Percentiles rank a stretch among this genome's conserved stretches.
Evolutionary conservation across 2,329 filamentous ascomycete species (phyloP).

Genomic region (Blastomyces silverae): DNA sequence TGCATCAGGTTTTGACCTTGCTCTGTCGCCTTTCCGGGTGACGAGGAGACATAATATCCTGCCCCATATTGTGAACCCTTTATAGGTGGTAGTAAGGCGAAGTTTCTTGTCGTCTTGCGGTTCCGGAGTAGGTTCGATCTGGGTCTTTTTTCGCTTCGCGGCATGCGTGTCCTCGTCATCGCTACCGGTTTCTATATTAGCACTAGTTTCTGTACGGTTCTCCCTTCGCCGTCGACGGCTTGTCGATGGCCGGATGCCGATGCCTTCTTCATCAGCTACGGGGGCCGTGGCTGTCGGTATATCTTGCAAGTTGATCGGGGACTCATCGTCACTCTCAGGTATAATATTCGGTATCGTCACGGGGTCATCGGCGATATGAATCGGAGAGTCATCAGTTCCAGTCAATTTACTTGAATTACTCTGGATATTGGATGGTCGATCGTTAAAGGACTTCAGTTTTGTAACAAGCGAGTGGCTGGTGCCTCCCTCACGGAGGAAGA

Average conservation of each 20-base stretch:
- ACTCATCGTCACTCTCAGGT: slow-evolving; percentile 54
- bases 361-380: slow-evolving; percentile 45
- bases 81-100: slow-evolving; percentile 76
- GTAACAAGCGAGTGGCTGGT: slow-evolving; percentile 79
- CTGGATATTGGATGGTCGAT: slow-evolving; percentile 48
- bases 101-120: slow-evolving; percentile 82
- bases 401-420: slow-evolving; percentile 59
- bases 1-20: slow-evolving; percentile 30
- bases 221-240: slow-evolving; percentile 25
- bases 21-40: slow-evolving; percentile 56
- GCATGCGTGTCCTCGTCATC: slow-evolving; percentile 17
- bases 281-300: slow-evolving; percentile 47
- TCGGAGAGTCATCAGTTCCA: slow-evolving; percentile 49
- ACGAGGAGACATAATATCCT: slow-evolving; percentile 87
- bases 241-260: slow-evolving; percentile 18
- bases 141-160: slow-evolving; percentile 32
- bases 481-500: slow-evolving; percentile 82
- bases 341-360: slow-evolving; percentile 43
- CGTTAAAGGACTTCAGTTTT: slow-evolving; percentile 72
- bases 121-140: slow-evolving; percentile 28
- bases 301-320: slow-evolving; percentile 44
- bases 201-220: slow-evolving; percentile 20
- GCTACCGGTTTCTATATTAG: slow-evolving; percentile 12
- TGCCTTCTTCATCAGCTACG: slow-evolving; percentile 12
- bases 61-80: slow-evolving; percentile 93